phyloP scores from a whole-genome alignment of 192 early-diverging fungal species.

The Coemansia asiatica region DNA sequence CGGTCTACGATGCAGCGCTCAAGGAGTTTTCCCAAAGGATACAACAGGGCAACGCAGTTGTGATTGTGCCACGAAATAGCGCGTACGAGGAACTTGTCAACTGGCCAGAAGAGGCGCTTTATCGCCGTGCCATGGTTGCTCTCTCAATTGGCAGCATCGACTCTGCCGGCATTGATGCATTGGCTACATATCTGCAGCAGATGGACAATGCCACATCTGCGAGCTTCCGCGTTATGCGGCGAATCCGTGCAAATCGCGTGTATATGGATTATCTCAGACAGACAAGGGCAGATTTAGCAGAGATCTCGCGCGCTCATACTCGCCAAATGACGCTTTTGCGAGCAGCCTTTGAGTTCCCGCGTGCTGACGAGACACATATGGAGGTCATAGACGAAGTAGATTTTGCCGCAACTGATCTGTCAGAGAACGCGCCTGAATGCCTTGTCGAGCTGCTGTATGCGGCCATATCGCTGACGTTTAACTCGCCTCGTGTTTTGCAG shows the following conservation, averaged over 20 bases:
- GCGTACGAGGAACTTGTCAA: constrained; percentile 57
- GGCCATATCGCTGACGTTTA: constrained; percentile 65
- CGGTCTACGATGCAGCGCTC: constrained; percentile 57
- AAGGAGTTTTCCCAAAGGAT: constrained; percentile 27
- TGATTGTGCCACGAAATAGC: constrained; percentile 50
- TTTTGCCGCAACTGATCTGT: constrained; percentile 58
- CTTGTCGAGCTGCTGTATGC: constrained; percentile 66
- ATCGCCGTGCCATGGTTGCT: constrained; percentile 59
- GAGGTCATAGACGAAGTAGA: constrained; percentile 66
- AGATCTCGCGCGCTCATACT: constrained; percentile 57
- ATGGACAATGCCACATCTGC: constrained; percentile 50
- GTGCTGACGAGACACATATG: constrained; percentile 60
- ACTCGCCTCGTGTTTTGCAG: constrained; percentile 67
- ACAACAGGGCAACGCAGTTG: constrained; percentile 16
- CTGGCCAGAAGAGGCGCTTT: constrained; percentile 72
- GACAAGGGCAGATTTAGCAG: constrained; percentile 38
- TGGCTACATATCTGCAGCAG: constrained; percentile 48
- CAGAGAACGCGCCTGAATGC: constrained; percentile 4
- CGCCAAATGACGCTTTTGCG: constrained; percentile 64
- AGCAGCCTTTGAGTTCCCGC: constrained; percentile 59
- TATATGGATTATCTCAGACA: constrained; percentile 49
- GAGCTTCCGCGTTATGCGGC: constrained; percentile 55
- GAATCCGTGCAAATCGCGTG: constrained; percentile 55
- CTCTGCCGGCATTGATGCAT: constrained; percentile 6
- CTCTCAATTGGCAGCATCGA: constrained; percentile 26